phyloP scores from a whole-genome alignment of 1,284 basidiomycete species.

The Austroboletus olivaceoglutinosus region DNA sequence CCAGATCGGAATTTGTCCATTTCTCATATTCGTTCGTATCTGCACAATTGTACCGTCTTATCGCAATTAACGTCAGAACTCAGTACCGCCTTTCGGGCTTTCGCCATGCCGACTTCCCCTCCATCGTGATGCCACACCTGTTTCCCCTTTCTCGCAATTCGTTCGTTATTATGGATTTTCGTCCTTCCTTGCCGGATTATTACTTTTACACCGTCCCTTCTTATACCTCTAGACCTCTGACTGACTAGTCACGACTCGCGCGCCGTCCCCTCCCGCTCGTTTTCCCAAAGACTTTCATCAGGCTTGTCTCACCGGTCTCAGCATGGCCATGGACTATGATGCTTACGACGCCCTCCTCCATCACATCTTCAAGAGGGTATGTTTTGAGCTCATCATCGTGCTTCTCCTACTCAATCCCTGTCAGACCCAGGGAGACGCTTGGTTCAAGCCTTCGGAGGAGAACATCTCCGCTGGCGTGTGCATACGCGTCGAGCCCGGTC shows the following conservation, averaged over 20 bases:
- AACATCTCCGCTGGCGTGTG: slow-evolving; percentile 57
- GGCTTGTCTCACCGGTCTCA: slow-evolving; percentile 8
- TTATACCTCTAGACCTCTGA: slow-evolving; percentile 20
- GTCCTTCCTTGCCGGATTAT: slow-evolving; percentile 8
- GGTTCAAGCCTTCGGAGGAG: slow-evolving; percentile 52
- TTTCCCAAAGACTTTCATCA: slow-evolving; percentile 6
- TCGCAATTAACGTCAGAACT: slow-evolving; percentile 23
- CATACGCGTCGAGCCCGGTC: slow-evolving; percentile 57
- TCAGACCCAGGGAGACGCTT: slow-evolving; percentile 55
- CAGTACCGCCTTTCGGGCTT: slow-evolving; percentile 4
- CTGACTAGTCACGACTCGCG: background rate
- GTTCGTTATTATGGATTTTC: background rate
- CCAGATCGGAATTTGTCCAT: slow-evolving; percentile 19
- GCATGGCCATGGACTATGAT: slow-evolving; percentile 35
- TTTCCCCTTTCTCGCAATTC: slow-evolving; percentile 7
- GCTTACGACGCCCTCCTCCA: slow-evolving; percentile 35
- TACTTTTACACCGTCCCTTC: slow-evolving; percentile 14
- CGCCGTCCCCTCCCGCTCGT: slow-evolving; percentile 1
- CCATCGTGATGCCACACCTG: background rate
- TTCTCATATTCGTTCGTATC: slow-evolving; percentile 2
- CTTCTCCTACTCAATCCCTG: background rate
- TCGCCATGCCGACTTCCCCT: background rate
- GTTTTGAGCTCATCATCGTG: background rate
- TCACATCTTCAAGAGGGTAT: slow-evolving; percentile 32
- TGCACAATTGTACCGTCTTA: slow-evolving; percentile 3